Conservation (phyloP, 352 stramenopile genomes). For the Phytophthora boehmeriae region DNA sequence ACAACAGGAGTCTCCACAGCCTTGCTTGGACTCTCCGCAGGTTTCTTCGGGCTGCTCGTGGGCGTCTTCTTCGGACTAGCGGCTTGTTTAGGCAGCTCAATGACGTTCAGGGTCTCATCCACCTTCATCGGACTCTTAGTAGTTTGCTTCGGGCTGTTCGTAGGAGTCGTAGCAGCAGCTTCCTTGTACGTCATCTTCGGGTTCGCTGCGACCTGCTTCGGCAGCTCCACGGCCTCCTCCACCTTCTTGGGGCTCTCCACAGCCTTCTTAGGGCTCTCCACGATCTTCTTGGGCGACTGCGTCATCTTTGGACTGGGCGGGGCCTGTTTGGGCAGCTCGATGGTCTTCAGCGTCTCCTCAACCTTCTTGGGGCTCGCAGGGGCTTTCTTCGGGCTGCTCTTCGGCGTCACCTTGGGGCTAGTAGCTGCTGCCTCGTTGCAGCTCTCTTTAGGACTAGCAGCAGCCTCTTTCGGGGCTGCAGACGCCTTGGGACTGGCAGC, state of each 20-base stretch:
- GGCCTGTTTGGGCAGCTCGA: constrained; percentile 19
- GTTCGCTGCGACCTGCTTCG: constrained; percentile 14
- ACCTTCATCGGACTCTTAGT: constrained; percentile 28
- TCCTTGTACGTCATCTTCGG: constrained; percentile 2
- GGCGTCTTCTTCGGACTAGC: constrained; percentile 13
- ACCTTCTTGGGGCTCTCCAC: constrained; percentile 30
- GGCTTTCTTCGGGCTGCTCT: constrained; percentile 21
- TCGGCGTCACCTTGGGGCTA: constrained; percentile 9
- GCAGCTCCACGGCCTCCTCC: constrained; percentile 16
- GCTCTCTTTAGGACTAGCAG: constrained; percentile 5
- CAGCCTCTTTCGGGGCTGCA: constrained; percentile 12
- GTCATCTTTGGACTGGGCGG: constrained; percentile 6
- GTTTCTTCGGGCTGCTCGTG: constrained; percentile 14
- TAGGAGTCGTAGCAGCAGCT: constrained; percentile 1
- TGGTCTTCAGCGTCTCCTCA: constrained; percentile 10
- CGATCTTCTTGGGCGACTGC: not conserved
- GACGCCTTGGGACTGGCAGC: constrained; percentile 1
- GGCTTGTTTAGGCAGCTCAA: constrained; percentile 16
- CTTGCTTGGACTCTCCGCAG: constrained; percentile 28
- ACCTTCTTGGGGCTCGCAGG: constrained; percentile 28
- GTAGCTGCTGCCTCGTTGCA: not conserved
- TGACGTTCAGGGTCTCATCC: constrained; percentile 8
- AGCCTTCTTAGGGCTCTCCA: constrained; percentile 17
- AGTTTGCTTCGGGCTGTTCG: constrained; percentile 20
- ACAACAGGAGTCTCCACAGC: constrained; percentile 8